Conservation (phyloP, 2,329 filamentous ascomycete species). For the Alternaria metachromatica region DNA sequence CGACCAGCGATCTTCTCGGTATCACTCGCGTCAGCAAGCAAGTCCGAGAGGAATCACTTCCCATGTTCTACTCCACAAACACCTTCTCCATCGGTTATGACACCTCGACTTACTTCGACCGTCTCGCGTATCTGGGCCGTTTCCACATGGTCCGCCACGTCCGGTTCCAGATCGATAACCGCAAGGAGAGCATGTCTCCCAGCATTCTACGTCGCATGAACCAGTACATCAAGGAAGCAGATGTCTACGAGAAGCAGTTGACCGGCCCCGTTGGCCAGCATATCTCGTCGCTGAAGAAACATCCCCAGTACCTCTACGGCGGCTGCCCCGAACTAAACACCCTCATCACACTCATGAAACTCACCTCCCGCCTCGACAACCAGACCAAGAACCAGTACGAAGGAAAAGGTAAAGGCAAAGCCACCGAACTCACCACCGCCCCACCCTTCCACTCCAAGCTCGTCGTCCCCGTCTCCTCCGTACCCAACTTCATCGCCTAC, state of each 20-base stretch:
- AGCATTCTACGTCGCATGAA: constrained; percentile 13
- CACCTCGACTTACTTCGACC: constrained; percentile 25
- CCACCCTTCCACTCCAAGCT: constrained; percentile 12
- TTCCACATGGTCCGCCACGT: constrained; percentile 31
- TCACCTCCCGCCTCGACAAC: constrained; percentile 7
- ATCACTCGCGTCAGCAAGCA: constrained; percentile 22
- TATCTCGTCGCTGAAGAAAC: background rate
- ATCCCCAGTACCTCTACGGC: constrained; percentile 4
- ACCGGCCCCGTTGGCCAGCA: background rate
- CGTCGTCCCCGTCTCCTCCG: constrained; percentile 19
- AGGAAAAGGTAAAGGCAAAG: background rate
- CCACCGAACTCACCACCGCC: rapidly evolving
- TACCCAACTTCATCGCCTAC: constrained; percentile 13
- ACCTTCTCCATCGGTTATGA: constrained; percentile 23
- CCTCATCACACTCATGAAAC: constrained; percentile 23
- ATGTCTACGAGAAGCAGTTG: constrained; percentile 10
- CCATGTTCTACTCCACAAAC: constrained; percentile 30
- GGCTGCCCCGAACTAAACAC: constrained; percentile 13
- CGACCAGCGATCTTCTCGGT: constrained; percentile 4
- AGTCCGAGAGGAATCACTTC: constrained; percentile 21
- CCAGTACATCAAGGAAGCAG: constrained; percentile 14
- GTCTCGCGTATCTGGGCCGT: constrained; percentile 21
- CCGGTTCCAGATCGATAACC: constrained; percentile 11
- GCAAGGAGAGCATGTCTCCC: background rate
- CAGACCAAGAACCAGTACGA: background rate